Conservation (phyloP, 306 rosid species). For the Vigna unguiculata region DNA sequence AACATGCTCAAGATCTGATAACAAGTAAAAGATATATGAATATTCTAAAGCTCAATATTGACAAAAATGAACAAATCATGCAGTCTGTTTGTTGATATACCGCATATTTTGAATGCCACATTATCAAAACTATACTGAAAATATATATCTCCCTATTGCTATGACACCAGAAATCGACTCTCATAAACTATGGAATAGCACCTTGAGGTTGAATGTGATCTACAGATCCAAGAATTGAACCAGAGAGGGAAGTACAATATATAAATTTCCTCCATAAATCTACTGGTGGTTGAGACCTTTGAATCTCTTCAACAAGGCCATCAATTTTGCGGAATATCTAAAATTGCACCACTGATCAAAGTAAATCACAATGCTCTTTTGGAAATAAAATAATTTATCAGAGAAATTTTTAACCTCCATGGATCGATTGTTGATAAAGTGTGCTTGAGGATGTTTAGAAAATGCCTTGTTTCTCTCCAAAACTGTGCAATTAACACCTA, state of each 20-base stretch:
- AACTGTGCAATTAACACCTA: constrained; percentile 83
- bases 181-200: constrained; percentile 47
- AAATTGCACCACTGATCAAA: constrained; percentile 44
- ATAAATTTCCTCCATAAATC: constrained; percentile 93
- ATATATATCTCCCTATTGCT: constrained; percentile 29
- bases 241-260: constrained; percentile 89
- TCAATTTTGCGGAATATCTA: constrained; percentile 89
- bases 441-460: constrained; percentile 85
- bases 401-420: constrained; percentile 79
- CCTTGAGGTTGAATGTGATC: constrained; percentile 98
- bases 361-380: constrained; percentile 27
- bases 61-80: constrained; percentile 37
- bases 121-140: constrained; percentile 28
- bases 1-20: constrained; percentile 79
- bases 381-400: constrained; percentile 33
- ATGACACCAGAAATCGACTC: constrained; percentile 31
- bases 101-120: constrained; percentile 36
- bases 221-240: constrained; percentile 89
- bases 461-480: constrained; percentile 69
- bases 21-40: constrained; percentile 47
- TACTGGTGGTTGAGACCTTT: constrained; percentile 87
- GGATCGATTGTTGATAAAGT: constrained; percentile 92
- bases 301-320: constrained; percentile 91
- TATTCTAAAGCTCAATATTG: constrained; percentile 40
- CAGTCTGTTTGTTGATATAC: background rate